Evolutionary conservation across 495 filamentous ascomycete species (phyloP).

Genomic region (Penicillium pancosmium): DNA sequence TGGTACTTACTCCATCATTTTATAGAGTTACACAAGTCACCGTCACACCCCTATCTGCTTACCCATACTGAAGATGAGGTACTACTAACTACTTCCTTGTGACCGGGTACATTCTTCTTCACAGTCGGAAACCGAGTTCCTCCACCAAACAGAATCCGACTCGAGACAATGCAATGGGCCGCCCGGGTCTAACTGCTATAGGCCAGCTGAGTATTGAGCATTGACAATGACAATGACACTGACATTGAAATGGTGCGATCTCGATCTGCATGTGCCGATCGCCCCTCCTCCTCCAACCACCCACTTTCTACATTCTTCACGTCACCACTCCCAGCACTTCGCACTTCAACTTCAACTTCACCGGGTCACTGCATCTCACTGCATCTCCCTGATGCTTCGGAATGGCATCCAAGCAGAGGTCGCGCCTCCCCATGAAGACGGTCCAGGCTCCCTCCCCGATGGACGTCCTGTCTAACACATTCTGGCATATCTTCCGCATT

Average conservation of each 20-base stretch:
- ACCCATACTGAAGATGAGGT: too few relatives aligned
- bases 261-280: slow-evolving; percentile 7
- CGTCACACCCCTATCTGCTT: too few relatives aligned
- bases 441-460: slow-evolving; percentile 6
- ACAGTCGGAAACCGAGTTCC: too few relatives aligned
- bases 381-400: neutral
- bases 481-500: slow-evolving; percentile 37
- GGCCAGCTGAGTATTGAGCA: too few relatives aligned
- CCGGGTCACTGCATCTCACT: neutral
- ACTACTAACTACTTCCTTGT: too few relatives aligned
- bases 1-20: too few relatives aligned
- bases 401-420: slow-evolving; percentile 6
- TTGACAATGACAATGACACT: too few relatives aligned
- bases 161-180: too few relatives aligned
- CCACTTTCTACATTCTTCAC: neutral
- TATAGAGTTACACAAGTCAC: too few relatives aligned
- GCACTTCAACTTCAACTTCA: neutral
- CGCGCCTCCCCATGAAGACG: slow-evolving; percentile 14
- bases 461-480: slow-evolving; percentile 13
- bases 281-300: slow-evolving; percentile 1
- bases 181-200: too few relatives aligned
- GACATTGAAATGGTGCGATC: neutral
- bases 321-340: neutral
- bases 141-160: neutral
- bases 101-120: too few relatives aligned